Percentiles rank a stretch among this genome's conserved stretches.
Evolutionary conservation across 768 basidiomycete species (phyloP).

Genomic region (Mycena capillaripes): DNA sequence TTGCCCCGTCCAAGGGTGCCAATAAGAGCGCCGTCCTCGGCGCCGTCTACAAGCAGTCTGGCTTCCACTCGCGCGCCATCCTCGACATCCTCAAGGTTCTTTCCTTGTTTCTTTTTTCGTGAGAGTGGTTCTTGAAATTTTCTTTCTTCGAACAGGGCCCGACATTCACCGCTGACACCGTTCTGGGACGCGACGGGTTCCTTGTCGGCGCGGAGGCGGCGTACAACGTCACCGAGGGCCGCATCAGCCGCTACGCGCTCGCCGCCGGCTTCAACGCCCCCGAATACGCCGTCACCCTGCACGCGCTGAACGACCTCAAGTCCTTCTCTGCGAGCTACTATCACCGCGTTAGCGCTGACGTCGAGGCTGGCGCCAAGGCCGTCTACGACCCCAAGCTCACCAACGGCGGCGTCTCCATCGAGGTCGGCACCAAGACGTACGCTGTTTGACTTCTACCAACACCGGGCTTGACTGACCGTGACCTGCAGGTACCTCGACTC

Average conservation of each 20-base stretch:
- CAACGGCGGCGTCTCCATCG: slow-evolving; percentile 87
- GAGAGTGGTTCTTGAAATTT: slow-evolving; percentile 7
- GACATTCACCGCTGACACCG: slow-evolving; percentile 96
- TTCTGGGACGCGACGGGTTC: slow-evolving; percentile 97
- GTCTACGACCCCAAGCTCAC: slow-evolving; percentile 96
- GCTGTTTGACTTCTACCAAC: slow-evolving; percentile 38
- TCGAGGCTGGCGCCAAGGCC: slow-evolving; percentile 96
- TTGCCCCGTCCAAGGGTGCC: slow-evolving; percentile 83
- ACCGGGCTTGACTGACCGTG: slow-evolving; percentile 7
- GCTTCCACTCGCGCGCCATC: slow-evolving; percentile 90
- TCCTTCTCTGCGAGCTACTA: slow-evolving; percentile 97
- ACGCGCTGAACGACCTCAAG: slow-evolving; percentile 95
- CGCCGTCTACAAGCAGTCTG: slow-evolving; percentile 95
- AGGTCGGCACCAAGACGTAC: slow-evolving; percentile 97
- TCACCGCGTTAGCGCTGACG: slow-evolving; percentile 92
- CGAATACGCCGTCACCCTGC: slow-evolving; percentile 94
- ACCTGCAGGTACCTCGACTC: slow-evolving; percentile 79
- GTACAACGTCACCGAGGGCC: slow-evolving; percentile 96
- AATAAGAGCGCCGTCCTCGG: slow-evolving; percentile 87
- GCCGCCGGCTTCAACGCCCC: slow-evolving; percentile 97
- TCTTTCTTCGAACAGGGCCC: slow-evolving; percentile 76
- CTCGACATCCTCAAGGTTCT: slow-evolving; percentile 95
- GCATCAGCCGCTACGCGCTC: slow-evolving; percentile 91
- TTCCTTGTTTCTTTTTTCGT: slow-evolving; percentile 28
- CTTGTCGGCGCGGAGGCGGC: slow-evolving; percentile 95